These are phyloP conservation scores for Metschnikowia anglica DNA, from an alignment of 805 yeast genomes.

Conservation along the genomic window DNA sequence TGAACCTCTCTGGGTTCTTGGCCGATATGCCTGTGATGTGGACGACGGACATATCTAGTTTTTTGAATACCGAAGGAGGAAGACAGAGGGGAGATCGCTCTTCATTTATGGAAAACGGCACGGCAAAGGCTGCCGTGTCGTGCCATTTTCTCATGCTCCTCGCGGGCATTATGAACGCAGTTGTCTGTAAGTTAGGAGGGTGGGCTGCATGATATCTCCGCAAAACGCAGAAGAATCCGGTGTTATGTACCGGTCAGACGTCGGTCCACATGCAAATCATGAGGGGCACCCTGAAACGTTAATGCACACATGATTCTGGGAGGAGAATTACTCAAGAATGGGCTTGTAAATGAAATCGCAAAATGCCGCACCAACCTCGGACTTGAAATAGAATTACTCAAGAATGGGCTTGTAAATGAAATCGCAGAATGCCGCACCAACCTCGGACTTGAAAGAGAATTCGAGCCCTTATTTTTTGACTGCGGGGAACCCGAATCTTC, in stretches of 20 bases:
- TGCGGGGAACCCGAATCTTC: too few relatives aligned
- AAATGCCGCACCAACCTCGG: too few relatives aligned
- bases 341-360: too few relatives aligned
- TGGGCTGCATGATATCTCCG: constrained; percentile 7
- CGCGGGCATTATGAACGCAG: neutral
- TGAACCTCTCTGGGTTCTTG: constrained; percentile 30
- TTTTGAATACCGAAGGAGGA: neutral
- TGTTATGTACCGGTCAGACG: too few relatives aligned
- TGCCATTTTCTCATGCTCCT: neutral
- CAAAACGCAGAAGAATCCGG: constrained; percentile 2
- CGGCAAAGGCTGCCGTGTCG: neutral
- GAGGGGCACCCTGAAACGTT: neutral
- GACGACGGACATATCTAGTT: constrained; percentile 25
- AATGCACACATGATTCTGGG: neutral
- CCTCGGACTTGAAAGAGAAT: too few relatives aligned
- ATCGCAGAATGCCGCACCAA: too few relatives aligned
- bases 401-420: too few relatives aligned
- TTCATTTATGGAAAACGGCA: neutral
- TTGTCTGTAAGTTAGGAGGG: neutral
- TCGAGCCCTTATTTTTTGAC: too few relatives aligned
- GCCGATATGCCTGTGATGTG: constrained; percentile 34
- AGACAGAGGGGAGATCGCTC: neutral
- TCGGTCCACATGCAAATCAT: neutral
- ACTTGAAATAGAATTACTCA: too few relatives aligned
- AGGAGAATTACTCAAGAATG: too few relatives aligned